Evolutionary conservation across 345 rosid species (phyloP).

Genomic region (Clausena lansium): DNA sequence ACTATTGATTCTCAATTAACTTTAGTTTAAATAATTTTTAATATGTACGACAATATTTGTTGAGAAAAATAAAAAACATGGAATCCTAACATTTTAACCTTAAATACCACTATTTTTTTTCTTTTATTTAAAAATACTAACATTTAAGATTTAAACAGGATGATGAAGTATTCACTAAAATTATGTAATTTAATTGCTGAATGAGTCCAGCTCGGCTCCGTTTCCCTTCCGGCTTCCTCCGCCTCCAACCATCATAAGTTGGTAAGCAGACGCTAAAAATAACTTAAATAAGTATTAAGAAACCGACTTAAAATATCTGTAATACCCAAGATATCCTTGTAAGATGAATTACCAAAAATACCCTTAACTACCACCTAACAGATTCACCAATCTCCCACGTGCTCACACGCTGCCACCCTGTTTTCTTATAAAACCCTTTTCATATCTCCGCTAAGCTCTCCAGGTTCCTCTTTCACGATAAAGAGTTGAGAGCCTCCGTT

Average conservation of each 20-base stretch:
- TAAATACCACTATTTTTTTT: too few species aligned
- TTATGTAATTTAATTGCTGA: too few species aligned
- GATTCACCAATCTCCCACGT: conserved; percentile 6
- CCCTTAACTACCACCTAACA: conserved; percentile 22
- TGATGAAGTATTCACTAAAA: too few species aligned
- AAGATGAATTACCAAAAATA: not conserved
- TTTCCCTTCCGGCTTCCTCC: not conserved
- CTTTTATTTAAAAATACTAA: too few species aligned
- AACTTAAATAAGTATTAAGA: not conserved
- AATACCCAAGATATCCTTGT: not conserved
- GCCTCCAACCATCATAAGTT: not conserved
- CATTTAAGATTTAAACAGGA: too few species aligned
- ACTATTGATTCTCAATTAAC: too few species aligned
- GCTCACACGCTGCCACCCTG: not conserved
- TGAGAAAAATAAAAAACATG: too few species aligned
- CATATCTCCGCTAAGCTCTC: not conserved
- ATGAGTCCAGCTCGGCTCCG: conserved; percentile 2
- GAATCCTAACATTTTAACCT: too few species aligned
- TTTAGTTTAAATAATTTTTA: too few species aligned
- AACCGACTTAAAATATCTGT: not conserved
- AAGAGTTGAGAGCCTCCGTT: not conserved
- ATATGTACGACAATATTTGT: too few species aligned
- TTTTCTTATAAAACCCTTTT: conserved; percentile 17
- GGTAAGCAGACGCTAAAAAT: not conserved
- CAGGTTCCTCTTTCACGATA: conserved; percentile 17